phyloP scores from a whole-genome alignment of 345 rosid genomes.

The Bruguiera gymnorhiza region DNA sequence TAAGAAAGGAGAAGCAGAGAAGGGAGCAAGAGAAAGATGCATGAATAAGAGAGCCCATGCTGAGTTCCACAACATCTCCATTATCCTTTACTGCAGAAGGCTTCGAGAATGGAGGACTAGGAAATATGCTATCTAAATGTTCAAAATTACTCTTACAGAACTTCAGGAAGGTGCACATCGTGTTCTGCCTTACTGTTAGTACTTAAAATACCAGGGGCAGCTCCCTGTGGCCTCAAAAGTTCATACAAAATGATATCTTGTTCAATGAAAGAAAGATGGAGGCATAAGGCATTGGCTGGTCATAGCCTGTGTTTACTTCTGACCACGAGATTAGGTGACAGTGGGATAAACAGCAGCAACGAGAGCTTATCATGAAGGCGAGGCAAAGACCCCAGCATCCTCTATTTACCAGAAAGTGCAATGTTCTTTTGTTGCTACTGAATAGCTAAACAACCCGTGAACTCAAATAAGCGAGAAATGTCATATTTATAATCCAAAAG shows the following conservation, averaged over 20 bases:
- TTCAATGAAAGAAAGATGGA: background rate
- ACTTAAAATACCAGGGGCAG: slow-evolving; percentile 46
- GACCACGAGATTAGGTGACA: slow-evolving; percentile 36
- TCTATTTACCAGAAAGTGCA: slow-evolving; percentile 24
- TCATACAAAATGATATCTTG: slow-evolving; percentile 14
- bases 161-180: slow-evolving; percentile 35
- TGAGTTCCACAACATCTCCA: slow-evolving; percentile 45
- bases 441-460: slow-evolving; percentile 2
- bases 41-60: slow-evolving; percentile 52
- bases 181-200: slow-evolving; percentile 39
- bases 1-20: slow-evolving; percentile 14
- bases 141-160: slow-evolving; percentile 31
- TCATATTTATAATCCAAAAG: slow-evolving; percentile 18
- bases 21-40: slow-evolving; percentile 14
- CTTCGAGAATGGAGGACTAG: slow-evolving; percentile 60
- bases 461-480: background rate
- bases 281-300: slow-evolving; percentile 2
- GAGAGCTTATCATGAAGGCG: slow-evolving; percentile 66
- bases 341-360: slow-evolving; percentile 70
- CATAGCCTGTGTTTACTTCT: slow-evolving; percentile 44
- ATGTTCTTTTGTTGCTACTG: background rate
- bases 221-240: slow-evolving; percentile 44
- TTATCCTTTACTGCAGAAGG: slow-evolving; percentile 38
- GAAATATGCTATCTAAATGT: slow-evolving; percentile 61
- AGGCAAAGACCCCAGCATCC: slow-evolving; percentile 74